Evolutionary conservation across 1,284 basidiomycete species (phyloP).

Genomic region (Moesziomyces sp.): DNA sequence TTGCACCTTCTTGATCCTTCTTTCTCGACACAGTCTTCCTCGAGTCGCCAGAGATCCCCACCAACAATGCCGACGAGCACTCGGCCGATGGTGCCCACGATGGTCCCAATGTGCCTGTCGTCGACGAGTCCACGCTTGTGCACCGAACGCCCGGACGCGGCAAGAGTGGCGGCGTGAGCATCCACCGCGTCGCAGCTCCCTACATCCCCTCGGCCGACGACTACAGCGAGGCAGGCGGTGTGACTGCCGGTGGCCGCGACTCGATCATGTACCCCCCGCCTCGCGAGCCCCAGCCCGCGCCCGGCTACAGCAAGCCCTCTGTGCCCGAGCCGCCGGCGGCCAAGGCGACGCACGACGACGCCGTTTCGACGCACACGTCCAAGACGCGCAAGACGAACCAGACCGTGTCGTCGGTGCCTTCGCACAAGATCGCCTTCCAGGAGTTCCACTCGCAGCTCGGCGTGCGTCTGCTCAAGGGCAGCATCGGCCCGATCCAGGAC

Average conservation of each 20-base stretch:
- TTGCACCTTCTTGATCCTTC: no score
- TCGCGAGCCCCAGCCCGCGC: slow-evolving; percentile 51
- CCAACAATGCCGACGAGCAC: slow-evolving; percentile 27
- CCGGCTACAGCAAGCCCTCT: slow-evolving; percentile 55
- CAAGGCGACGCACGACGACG: slow-evolving; percentile 40
- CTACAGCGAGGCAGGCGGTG: slow-evolving; percentile 63
- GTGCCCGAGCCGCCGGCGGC: slow-evolving; percentile 46
- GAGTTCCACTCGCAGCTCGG: slow-evolving; percentile 72
- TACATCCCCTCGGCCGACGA: slow-evolving; percentile 62
- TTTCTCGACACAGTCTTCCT: slow-evolving; percentile 51
- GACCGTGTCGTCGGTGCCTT: slow-evolving; percentile 42
- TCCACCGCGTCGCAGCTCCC: slow-evolving; percentile 61
- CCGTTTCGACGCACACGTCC: slow-evolving; percentile 47
- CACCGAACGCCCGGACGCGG: slow-evolving; percentile 65
- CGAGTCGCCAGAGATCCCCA: slow-evolving; percentile 62
- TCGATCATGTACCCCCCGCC: slow-evolving; percentile 66
- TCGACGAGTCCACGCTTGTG: slow-evolving; percentile 64
- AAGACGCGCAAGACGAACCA: slow-evolving; percentile 59
- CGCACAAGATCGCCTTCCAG: slow-evolving; percentile 67
- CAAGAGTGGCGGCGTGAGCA: slow-evolving; percentile 62
- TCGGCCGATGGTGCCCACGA: slow-evolving; percentile 35
- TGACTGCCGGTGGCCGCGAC: slow-evolving; percentile 64
- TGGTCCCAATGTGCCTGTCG: slow-evolving; percentile 61
- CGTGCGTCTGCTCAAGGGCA: slow-evolving; percentile 89
- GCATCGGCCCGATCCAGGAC: slow-evolving; percentile 86